Percentiles rank a stretch among this genome's conserved stretches.
phyloP scores from a whole-genome alignment of 2,329 filamentous ascomycete genomes.

The Aureobasidium sp. region DNA sequence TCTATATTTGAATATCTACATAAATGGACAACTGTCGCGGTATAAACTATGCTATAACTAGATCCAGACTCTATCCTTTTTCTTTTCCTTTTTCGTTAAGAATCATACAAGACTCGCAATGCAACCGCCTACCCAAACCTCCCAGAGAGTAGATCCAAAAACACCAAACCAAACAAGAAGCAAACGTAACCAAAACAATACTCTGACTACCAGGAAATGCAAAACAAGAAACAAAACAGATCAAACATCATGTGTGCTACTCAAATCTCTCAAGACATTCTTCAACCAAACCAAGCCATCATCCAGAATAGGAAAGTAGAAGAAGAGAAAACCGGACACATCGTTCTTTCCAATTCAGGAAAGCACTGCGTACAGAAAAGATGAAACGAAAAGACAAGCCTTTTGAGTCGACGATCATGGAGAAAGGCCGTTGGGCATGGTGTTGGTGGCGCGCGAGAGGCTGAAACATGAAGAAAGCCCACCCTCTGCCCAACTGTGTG shows the following conservation, averaged over 20 bases:
- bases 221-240: not conserved
- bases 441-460: not conserved
- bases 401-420: not conserved
- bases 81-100: no score
- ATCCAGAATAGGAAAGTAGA: not conserved
- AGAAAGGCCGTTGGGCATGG: no score
- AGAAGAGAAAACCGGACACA: not conserved
- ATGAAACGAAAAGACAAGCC: not conserved
- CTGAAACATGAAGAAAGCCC: not conserved
- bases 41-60: no score
- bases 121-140: no score
- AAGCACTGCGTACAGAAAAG: not conserved
- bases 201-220: not conserved
- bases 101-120: no score
- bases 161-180: no score
- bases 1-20: no score
- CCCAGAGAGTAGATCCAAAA: no score
- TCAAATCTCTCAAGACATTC: not conserved
- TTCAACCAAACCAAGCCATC: not conserved
- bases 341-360: not conserved
- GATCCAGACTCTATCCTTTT: no score
- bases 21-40: no score
- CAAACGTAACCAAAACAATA: no score
- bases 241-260: not conserved
- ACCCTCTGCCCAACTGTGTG: not conserved